Percentiles rank a stretch among this genome's conserved stretches.
Conservation (phyloP, 164 flowering plant species). For the Amborella trichopoda region DNA sequence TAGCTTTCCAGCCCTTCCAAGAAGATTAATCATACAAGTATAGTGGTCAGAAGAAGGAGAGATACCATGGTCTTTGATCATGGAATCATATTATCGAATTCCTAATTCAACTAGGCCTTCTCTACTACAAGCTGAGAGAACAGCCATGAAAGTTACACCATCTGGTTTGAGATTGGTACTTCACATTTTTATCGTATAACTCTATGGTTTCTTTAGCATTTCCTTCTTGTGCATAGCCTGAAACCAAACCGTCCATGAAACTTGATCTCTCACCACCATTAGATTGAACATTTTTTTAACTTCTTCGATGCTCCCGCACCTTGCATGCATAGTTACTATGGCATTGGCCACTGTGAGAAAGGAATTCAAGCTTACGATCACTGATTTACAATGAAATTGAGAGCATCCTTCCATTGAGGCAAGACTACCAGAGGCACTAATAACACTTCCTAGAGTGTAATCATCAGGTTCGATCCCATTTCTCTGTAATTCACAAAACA, state of each 20-base stretch:
- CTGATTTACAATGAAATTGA: constrained; percentile 61
- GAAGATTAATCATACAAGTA: constrained; percentile 82
- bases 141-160: constrained; percentile 71
- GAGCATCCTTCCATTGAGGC: constrained; percentile 82
- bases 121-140: constrained; percentile 90
- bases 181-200: constrained; percentile 67
- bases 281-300: constrained; percentile 49
- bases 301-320: constrained; percentile 66
- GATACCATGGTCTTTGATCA: constrained; percentile 48
- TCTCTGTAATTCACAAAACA: constrained; percentile 57
- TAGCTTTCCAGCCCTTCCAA: constrained; percentile 68
- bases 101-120: constrained; percentile 76
- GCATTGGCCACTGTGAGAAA: constrained; percentile 68
- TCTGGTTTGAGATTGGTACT: constrained; percentile 55
- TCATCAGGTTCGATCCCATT: constrained; percentile 58
- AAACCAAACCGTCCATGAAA: constrained; percentile 84
- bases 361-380: constrained; percentile 46
- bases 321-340: constrained; percentile 63
- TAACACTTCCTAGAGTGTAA: constrained; percentile 68
- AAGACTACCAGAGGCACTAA: constrained; percentile 80
- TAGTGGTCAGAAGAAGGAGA: constrained; percentile 53
- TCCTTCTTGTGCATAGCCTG: constrained; percentile 81
- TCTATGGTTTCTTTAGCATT: constrained; percentile 55
- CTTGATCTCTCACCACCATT: constrained; percentile 56
- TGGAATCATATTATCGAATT: constrained; percentile 37